Evolutionary conservation across 2,329 filamentous ascomycete genomes (phyloP).

Genomic region (Botryotinia convoluta): DNA sequence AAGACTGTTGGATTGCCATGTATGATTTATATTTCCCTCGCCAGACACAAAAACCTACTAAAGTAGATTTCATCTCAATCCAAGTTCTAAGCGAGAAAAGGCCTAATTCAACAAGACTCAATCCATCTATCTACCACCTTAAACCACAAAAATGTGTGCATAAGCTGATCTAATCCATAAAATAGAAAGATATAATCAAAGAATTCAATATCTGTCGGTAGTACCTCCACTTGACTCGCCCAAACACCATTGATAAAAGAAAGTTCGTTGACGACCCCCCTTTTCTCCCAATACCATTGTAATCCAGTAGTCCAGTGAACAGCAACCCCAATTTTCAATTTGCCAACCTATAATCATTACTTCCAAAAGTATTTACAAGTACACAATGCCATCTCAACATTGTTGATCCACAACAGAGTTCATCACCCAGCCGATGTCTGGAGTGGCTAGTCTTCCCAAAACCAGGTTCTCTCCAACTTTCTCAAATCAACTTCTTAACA

Average conservation of each 20-base stretch:
- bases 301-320: background rate
- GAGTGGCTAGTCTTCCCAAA: background rate
- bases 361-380: background rate
- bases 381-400: background rate
- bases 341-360: background rate
- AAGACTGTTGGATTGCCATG: background rate
- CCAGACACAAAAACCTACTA: background rate
- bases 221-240: background rate
- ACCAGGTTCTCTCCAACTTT: background rate
- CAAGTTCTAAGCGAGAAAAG: background rate
- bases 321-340: accelerated
- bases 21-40: background rate
- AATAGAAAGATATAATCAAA: background rate
- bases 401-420: background rate
- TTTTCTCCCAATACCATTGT: background rate
- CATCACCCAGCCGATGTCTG: background rate
- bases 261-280: no score
- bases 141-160: background rate
- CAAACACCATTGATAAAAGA: background rate
- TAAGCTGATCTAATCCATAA: background rate
- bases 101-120: background rate
- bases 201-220: accelerated
- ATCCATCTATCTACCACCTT: background rate
- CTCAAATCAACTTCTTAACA: background rate
- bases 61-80: background rate